These are phyloP conservation scores for Tricholoma flavovirens DNA, from an alignment of 768 basidiomycete genomes.

Conservation along the genomic window DNA sequence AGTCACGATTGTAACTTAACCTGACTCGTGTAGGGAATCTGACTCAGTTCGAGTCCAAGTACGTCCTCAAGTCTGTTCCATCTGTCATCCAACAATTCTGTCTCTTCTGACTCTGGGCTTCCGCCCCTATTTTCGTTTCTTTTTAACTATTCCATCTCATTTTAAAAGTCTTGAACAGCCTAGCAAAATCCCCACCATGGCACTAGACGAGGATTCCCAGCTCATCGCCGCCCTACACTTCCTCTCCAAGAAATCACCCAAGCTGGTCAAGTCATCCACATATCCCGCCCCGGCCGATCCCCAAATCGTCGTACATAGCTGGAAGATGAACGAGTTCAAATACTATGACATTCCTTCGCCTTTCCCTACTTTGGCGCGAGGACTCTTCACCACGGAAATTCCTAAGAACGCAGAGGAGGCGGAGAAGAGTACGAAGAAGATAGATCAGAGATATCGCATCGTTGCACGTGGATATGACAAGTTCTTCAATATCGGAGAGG, in stretches of 20 bases:
- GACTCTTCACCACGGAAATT: conserved; percentile 69
- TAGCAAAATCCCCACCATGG: conserved; percentile 7
- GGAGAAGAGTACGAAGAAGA: conserved; percentile 10
- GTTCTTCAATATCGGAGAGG: conserved; percentile 97
- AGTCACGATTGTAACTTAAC: no score
- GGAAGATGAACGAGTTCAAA: conserved; percentile 98
- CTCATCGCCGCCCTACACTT: conserved; percentile 51
- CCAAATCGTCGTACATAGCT: conserved; percentile 59
- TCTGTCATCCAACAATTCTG: conserved; percentile 7
- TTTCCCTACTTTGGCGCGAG: conserved; percentile 93
- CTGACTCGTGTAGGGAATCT: no score
- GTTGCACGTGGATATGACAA: conserved; percentile 95
- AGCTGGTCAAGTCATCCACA: conserved; percentile 55
- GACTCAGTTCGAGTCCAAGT: no score
- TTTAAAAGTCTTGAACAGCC: not conserved
- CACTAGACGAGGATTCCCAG: conserved; percentile 41
- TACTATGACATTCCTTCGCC: conserved; percentile 87
- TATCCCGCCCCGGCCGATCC: conserved; percentile 57
- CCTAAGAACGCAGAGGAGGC: conserved; percentile 16
- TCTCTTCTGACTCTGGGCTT: conserved; percentile 9
- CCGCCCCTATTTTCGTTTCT: conserved; percentile 11
- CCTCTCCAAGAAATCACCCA: conserved; percentile 51
- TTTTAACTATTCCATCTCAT: conserved; percentile 4
- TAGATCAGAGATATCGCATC: conserved; percentile 46
- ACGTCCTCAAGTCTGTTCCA: no score